phyloP scores from a whole-genome alignment of 1,284 basidiomycete species.

The Ustilago esculenta region DNA sequence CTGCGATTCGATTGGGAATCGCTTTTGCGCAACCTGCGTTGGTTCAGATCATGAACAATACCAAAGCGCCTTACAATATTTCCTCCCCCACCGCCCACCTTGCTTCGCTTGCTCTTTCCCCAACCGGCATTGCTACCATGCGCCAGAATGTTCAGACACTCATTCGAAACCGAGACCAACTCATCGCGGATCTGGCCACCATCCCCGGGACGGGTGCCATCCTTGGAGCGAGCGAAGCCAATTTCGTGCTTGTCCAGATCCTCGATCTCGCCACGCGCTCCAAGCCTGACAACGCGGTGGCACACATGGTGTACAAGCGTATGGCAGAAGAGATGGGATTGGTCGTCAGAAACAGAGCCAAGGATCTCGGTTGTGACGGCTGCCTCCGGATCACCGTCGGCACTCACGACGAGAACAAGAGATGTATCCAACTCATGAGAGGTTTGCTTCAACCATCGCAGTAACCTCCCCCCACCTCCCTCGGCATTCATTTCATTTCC shows the following conservation, averaged over 20 bases:
- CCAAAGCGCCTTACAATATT: conserved; percentile 98
- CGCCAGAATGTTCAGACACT: conserved; percentile 75
- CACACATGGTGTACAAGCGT: conserved; percentile 79
- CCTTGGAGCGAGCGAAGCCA: conserved; percentile 87
- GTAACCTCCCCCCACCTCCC: too few species aligned
- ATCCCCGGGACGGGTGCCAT: conserved; percentile 73
- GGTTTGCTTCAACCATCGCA: conserved; percentile 41
- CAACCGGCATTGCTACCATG: conserved; percentile 76
- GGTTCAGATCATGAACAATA: conserved; percentile 91
- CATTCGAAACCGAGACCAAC: conserved; percentile 72
- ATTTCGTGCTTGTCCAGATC: conserved; percentile 88
- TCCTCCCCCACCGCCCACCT: conserved; percentile 88
- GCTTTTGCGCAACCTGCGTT: conserved; percentile 88
- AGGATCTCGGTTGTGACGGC: conserved; percentile 85
- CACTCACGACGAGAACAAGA: conserved; percentile 75
- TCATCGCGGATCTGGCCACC: conserved; percentile 72
- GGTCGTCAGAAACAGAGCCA: conserved; percentile 88
- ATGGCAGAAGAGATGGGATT: conserved; percentile 86
- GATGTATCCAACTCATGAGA: conserved; percentile 55
- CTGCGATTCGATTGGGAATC: conserved; percentile 85
- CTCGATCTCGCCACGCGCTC: conserved; percentile 69
- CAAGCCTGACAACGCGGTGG: conserved; percentile 76
- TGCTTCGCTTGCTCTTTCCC: conserved; percentile 80
- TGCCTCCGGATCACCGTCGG: conserved; percentile 92
- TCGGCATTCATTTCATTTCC: too few species aligned